phyloP scores from a whole-genome alignment of 2,329 filamentous ascomycete genomes.

The Ceratocystis lukuohia region DNA sequence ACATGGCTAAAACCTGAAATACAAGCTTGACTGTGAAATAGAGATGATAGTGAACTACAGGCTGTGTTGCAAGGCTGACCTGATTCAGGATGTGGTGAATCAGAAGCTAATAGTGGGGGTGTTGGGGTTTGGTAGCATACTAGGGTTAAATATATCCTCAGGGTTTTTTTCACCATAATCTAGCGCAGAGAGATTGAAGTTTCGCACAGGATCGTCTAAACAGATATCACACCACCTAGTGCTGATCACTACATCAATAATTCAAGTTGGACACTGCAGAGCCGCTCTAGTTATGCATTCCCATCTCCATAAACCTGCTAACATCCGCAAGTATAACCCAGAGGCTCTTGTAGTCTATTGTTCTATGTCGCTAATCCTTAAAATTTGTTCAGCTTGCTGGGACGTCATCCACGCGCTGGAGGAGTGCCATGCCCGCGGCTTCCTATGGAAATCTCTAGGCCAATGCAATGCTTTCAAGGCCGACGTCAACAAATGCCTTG shows the following conservation, averaged over 20 bases:
- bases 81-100: neutral
- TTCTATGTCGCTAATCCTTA: neutral
- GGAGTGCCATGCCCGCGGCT: constrained; percentile 85
- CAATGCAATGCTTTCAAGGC: constrained; percentile 82
- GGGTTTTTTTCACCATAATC: neutral
- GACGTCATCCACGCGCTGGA: constrained; percentile 89
- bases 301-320: constrained; percentile 73
- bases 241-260: neutral
- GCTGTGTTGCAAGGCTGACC: neutral
- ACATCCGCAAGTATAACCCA: constrained; percentile 28
- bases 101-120: constrained; percentile 7
- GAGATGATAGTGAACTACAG: neutral
- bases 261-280: neutral
- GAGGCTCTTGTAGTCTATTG: neutral
- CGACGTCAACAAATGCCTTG: constrained; percentile 72
- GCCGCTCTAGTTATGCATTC: constrained; percentile 65
- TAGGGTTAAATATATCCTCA: neutral
- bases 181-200: neutral
- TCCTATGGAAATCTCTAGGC: constrained; percentile 80
- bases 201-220: neutral
- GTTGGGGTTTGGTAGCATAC: neutral
- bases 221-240: neutral
- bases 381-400: constrained; percentile 57
- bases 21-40: neutral
- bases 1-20: constrained; percentile 29